phyloP scores from a whole-genome alignment of 148 eudicot species.

The Dysphania ambrosioides region DNA sequence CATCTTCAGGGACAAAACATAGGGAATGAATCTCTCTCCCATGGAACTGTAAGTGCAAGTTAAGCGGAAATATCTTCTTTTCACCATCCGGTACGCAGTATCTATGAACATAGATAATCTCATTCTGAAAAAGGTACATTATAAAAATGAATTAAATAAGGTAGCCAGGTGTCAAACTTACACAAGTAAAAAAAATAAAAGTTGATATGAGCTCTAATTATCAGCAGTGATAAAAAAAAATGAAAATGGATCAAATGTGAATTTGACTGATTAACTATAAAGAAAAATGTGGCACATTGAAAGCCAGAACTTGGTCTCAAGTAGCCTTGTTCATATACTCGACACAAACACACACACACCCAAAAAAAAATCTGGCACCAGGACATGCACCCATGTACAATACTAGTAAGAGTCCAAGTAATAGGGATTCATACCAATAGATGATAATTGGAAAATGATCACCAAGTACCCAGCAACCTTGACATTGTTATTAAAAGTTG shows the following conservation, averaged over 20 bases:
- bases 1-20: constrained; percentile 53
- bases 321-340: not conserved
- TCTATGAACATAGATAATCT: constrained; percentile 62
- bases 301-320: not conserved
- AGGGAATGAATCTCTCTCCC: constrained; percentile 94
- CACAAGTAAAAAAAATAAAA: not conserved
- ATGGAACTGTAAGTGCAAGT: constrained; percentile 88
- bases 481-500: not conserved
- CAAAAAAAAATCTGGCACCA: not conserved
- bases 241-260: not conserved
- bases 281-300: not conserved
- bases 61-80: constrained; percentile 55
- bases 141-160: not conserved
- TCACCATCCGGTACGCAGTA: constrained; percentile 40
- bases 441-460: not conserved
- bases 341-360: too few relatives aligned
- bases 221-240: not conserved
- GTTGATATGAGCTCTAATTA: constrained; percentile 1
- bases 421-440: not conserved
- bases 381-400: not conserved
- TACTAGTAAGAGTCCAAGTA: not conserved
- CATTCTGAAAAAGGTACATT: constrained; percentile 52
- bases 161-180: constrained; percentile 5
- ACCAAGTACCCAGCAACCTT: not conserved
- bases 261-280: not conserved